Evolutionary conservation across 768 basidiomycete species (phyloP).

Genomic region (Cyathus striatus): DNA sequence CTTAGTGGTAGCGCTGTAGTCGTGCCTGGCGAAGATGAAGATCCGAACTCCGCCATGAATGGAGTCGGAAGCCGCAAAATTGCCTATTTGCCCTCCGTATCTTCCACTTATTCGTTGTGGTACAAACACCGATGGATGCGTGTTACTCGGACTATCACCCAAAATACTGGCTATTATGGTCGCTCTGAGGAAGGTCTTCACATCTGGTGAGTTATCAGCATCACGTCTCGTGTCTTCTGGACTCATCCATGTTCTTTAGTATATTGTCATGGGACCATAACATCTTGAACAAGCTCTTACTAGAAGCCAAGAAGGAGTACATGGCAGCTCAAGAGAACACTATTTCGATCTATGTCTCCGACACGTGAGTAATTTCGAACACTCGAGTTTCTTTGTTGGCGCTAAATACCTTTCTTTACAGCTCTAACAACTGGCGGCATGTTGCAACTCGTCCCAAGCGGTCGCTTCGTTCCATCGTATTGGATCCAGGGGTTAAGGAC

Average conservation of each 20-base stretch:
- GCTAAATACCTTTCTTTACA: background rate
- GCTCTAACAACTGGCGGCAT: constrained; percentile 43
- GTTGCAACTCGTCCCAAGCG: constrained; percentile 60
- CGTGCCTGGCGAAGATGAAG: constrained; percentile 27
- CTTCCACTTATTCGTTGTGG: constrained; percentile 38
- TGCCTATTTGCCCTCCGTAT: constrained; percentile 37
- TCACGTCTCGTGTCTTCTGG: too few species aligned
- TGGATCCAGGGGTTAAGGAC: constrained; percentile 67
- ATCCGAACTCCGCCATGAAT: constrained; percentile 12
- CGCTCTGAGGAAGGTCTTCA: constrained; percentile 31
- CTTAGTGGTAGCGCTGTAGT: constrained; percentile 25
- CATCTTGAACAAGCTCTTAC: constrained; percentile 46
- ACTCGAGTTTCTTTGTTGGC: background rate
- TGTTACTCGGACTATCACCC: constrained; percentile 28
- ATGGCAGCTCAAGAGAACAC: constrained; percentile 43
- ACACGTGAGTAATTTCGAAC: constrained; percentile 20
- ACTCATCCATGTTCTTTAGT: too few species aligned
- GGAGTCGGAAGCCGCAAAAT: constrained; percentile 24
- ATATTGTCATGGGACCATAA: constrained; percentile 42
- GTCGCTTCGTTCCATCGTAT: constrained; percentile 58
- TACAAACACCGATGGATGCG: constrained; percentile 41
- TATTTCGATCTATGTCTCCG: constrained; percentile 50
- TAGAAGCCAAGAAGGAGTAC: constrained; percentile 50
- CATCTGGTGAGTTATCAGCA: constrained; percentile 40
- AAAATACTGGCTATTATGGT: constrained; percentile 23